Base-by-base conservation (phyloP, 441 rosid species). In the Breynia disticha region DNA sequence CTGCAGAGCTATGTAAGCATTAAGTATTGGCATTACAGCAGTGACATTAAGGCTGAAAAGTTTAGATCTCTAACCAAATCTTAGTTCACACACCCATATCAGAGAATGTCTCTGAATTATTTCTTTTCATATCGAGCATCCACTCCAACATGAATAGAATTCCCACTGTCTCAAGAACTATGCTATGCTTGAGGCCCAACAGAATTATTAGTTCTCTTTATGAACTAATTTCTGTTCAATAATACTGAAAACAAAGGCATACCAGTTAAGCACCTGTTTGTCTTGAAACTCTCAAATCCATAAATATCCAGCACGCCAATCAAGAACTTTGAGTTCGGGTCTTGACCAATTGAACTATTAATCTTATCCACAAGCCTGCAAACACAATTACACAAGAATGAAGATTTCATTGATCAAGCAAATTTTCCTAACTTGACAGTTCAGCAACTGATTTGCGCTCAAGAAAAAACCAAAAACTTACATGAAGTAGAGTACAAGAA, bases 271-370 rank as follows among this genome's bases (percentile, higher is more conserved):
- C 87, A 90, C 97, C 97, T 90, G 87, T 90, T 90, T 73, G 95
- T 90, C 80, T 87, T 85, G 87, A 90, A 90, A 82, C 96, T 90
- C 81, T 90, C 97, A 67, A 90, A 90, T 66, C 97, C 97, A 72
- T 90, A 90, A 54, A 90, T 90, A 79, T 90, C 97, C 69, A 90
- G 82, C 61, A 91, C 97, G 10, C 98, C 97, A 64, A 91, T 91
- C 60, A 91, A 78, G 73, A 57, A 80, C 76, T 86, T 86, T 39
- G 97, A 88, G 48, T 79, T 55, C 55, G 87, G 83, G 64, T 91
- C 96, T 75, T 91, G 96, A 65, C 98, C 96, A 59, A 91, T 91
- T 50, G 94, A 83, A 69, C 53, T 78, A 63, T 87, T 91, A 50
- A 91, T 88, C 65, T 76, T 91, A 67, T 85, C 90, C 52, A 88